These are phyloP conservation scores for Casuarina glauca DNA, from an alignment of 306 rosid genomes.

Conservation along the genomic window DNA sequence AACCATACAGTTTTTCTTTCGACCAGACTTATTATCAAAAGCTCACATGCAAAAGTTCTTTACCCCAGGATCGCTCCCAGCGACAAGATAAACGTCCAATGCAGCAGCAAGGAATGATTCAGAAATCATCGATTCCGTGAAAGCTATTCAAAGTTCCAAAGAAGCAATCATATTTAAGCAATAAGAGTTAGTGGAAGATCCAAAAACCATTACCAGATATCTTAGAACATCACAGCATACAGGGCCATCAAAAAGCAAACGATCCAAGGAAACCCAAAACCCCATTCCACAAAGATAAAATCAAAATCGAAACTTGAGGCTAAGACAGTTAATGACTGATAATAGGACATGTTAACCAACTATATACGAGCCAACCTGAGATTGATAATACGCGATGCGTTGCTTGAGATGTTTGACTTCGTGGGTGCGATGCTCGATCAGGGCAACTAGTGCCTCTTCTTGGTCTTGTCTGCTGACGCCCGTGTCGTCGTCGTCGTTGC, in stretches of 20 bases:
- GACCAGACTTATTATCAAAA: background rate
- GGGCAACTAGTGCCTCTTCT: conserved; percentile 80
- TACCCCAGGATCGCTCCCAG: background rate
- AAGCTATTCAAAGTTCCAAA: background rate
- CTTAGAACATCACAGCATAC: background rate
- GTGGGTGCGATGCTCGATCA: conserved; percentile 76
- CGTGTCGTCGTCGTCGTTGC: conserved; percentile 13
- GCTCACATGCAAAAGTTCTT: background rate
- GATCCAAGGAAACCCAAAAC: background rate
- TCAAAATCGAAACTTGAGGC: background rate
- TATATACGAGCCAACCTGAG: conserved; percentile 52
- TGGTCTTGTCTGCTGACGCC: conserved; percentile 50
- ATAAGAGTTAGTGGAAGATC: background rate
- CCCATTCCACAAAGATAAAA: background rate
- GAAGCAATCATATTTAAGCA: background rate
- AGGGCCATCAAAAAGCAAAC: background rate
- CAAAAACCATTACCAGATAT: background rate
- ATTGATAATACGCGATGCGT: conserved; percentile 60
- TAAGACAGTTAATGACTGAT: background rate
- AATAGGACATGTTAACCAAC: too few relatives aligned
- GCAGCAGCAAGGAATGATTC: background rate
- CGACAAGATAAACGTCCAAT: background rate
- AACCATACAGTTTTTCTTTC: background rate
- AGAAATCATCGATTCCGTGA: background rate
- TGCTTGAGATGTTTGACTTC: conserved; percentile 66